Conservation (phyloP, 1,284 basidiomycete species). For the Gomphus bonarii region DNA sequence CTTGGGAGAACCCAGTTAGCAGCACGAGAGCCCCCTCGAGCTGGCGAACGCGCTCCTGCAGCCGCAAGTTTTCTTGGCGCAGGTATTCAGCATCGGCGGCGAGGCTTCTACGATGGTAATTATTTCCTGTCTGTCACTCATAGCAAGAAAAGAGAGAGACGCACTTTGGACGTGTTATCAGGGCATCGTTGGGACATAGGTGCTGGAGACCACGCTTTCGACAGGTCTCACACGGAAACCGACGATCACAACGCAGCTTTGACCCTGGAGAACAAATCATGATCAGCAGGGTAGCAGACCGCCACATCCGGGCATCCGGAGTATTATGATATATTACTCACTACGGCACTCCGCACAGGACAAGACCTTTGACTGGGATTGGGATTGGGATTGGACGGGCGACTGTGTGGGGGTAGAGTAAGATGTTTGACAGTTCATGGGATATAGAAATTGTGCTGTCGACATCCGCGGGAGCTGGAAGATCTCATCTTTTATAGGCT, state of each 20-base stretch:
- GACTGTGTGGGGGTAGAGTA: neutral
- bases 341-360: slow-evolving; percentile 8
- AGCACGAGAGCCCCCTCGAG: slow-evolving; percentile 2
- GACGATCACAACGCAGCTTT: slow-evolving; percentile 5
- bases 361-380: neutral
- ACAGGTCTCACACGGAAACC: slow-evolving; percentile 8
- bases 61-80: neutral
- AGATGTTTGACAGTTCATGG: neutral
- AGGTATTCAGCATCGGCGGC: slow-evolving; percentile 9
- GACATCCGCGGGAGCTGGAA: neutral
- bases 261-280: neutral
- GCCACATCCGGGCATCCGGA: neutral
- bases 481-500: neutral
- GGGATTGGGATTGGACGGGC: neutral
- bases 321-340: neutral
- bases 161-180: slow-evolving; percentile 6
- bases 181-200: slow-evolving; percentile 6
- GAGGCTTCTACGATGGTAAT: slow-evolving; percentile 4
- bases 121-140: neutral
- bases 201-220: slow-evolving; percentile 9
- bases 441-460: too few species aligned
- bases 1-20: slow-evolving; percentile 4
- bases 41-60: slow-evolving; percentile 3
- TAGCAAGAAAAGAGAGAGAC: neutral
- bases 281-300: neutral